These are phyloP conservation scores for Climacium dendroides DNA, from an alignment of 225 moss, liverwort and hornwort genomes.

Conservation along the genomic window DNA sequence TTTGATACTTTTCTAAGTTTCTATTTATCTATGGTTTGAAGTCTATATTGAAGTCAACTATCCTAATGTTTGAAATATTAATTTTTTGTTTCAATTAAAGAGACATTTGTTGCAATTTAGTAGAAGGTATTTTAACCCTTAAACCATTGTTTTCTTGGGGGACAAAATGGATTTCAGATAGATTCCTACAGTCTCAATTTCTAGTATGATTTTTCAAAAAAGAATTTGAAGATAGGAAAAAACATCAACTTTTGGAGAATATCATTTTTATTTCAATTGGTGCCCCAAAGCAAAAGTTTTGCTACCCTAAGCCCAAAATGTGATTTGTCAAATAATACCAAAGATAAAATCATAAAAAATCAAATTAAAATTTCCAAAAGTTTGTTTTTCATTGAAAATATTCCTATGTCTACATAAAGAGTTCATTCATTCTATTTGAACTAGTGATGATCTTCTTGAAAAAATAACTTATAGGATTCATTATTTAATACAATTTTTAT, in stretches of 20 bases:
- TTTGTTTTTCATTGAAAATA: background rate
- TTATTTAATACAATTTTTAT: background rate
- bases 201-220: fast-evolving
- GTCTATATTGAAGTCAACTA: background rate
- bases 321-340: fast-evolving
- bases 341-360: background rate
- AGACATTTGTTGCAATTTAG: background rate
- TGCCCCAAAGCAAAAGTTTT: background rate
- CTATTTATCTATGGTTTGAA: background rate
- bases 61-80: background rate
- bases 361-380: background rate
- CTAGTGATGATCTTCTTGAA: background rate
- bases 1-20: background rate
- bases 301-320: too few species aligned
- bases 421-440: background rate
- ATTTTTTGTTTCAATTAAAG: background rate
- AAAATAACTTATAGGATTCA: background rate
- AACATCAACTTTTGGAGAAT: fast-evolving
- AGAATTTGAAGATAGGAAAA: background rate
- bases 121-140: background rate
- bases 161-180: background rate
- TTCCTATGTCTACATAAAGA: fast-evolving
- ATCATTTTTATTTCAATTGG: background rate
- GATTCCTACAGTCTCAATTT: background rate
- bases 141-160: fast-evolving